Conservation (phyloP, 1,139 yeast genomes). For the Kodamaea fungicola region DNA sequence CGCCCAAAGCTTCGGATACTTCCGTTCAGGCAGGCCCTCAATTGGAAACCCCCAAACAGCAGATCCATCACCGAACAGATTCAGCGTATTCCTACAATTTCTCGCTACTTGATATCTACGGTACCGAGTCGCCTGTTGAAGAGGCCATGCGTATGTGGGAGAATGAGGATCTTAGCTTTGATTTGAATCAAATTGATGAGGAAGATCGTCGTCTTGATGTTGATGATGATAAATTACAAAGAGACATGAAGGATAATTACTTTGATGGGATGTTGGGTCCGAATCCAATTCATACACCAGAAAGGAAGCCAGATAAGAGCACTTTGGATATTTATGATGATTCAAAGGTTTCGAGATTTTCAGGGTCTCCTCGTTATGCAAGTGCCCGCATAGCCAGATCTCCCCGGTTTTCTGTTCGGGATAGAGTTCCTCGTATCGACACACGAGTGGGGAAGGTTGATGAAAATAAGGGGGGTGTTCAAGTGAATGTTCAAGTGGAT, state of each 20-base stretch:
- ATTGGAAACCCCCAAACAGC: constrained; percentile 12
- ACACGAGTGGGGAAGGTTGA: too few relatives aligned
- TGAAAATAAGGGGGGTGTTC: too few relatives aligned
- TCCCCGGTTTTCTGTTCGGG: neutral
- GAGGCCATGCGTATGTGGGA: constrained; percentile 5
- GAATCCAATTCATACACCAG: too few relatives aligned
- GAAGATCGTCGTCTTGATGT: neutral
- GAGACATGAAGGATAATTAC: too few relatives aligned
- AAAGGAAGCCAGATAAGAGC: too few relatives aligned
- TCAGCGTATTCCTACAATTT: constrained; percentile 36
- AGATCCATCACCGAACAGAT: constrained; percentile 23
- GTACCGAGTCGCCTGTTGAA: constrained; percentile 15
- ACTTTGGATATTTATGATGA: too few relatives aligned
- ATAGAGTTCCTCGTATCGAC: too few relatives aligned
- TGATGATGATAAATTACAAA: too few relatives aligned
- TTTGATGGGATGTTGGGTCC: too few relatives aligned
- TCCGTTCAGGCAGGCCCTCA: neutral
- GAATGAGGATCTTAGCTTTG: neutral
- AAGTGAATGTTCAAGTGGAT: too few relatives aligned
- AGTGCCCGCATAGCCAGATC: neutral
- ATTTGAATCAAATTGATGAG: neutral
- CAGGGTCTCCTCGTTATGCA: neutral
- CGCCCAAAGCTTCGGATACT: too few relatives aligned
- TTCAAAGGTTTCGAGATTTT: neutral
- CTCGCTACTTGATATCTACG: constrained; percentile 21